Evolutionary conservation across 192 early-diverging fungal genomes (phyloP).

Genomic region (Gamsiella multidivaricata): DNA sequence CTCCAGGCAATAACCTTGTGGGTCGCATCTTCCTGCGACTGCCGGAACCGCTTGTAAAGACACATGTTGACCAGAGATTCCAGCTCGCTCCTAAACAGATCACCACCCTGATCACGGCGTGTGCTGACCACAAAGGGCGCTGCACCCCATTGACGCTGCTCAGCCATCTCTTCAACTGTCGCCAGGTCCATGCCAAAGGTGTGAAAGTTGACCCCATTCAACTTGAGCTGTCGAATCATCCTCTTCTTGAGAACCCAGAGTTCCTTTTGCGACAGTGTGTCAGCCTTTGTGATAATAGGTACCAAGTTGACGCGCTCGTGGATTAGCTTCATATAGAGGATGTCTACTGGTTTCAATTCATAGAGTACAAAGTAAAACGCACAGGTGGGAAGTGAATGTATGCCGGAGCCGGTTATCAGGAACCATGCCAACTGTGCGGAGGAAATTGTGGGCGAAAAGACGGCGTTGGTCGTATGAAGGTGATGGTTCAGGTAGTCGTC

Average conservation of each 20-base stretch:
- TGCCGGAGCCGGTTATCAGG: conserved; percentile 39
- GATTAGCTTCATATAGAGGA: conserved; percentile 95
- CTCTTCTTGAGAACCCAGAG: conserved; percentile 88
- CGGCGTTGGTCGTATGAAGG: conserved; percentile 19
- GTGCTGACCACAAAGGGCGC: conserved; percentile 42
- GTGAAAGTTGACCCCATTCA: conserved; percentile 46
- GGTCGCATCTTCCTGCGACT: conserved; percentile 32
- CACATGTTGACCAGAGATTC: conserved; percentile 15
- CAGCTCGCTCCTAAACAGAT: conserved; percentile 28
- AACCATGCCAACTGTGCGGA: conserved; percentile 46
- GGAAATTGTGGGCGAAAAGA: conserved; percentile 35
- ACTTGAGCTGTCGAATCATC: conserved; percentile 58
- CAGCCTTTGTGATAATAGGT: conserved; percentile 93
- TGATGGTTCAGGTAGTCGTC: conserved; percentile 47
- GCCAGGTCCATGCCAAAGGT: conserved; percentile 33
- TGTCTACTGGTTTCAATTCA: conserved; percentile 84
- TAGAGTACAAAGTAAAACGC: conserved; percentile 52
- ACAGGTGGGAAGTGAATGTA: conserved; percentile 37
- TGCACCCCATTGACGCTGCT: conserved; percentile 36
- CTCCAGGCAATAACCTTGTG: conserved; percentile 42
- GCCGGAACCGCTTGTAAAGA: conserved; percentile 32
- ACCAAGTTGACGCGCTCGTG: conserved; percentile 93
- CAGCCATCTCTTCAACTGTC: conserved; percentile 29
- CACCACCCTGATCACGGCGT: conserved; percentile 20
- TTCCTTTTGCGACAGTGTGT: conserved; percentile 89